Evolutionary conservation across 179 eudicot species (phyloP).

Genomic region (Sideroxylon spinosum): DNA sequence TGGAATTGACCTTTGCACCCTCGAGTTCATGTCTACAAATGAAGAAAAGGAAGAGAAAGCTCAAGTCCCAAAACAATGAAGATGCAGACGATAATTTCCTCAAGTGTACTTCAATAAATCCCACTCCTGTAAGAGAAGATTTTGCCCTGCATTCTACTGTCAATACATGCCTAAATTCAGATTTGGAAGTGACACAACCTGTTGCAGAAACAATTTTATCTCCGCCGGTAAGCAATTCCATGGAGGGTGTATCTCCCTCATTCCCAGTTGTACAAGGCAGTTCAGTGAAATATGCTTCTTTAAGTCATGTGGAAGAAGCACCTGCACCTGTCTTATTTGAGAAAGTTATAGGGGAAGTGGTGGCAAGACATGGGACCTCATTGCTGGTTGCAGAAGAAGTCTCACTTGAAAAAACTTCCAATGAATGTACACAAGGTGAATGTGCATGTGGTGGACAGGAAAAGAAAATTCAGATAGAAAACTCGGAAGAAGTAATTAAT

Average conservation of each 20-base stretch:
- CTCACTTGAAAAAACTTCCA: neutral
- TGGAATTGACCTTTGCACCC: slow-evolving; percentile 2
- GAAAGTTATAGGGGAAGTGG: slow-evolving; percentile 15
- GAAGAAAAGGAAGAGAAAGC: neutral
- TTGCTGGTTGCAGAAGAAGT: slow-evolving; percentile 10
- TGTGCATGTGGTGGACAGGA: slow-evolving; percentile 11
- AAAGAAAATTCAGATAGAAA: slow-evolving; percentile 6
- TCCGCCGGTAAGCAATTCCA: neutral
- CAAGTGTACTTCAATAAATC: neutral
- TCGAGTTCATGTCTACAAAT: neutral
- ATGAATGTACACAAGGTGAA: slow-evolving; percentile 2
- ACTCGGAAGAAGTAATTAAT: neutral
- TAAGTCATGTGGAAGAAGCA: slow-evolving; percentile 12
- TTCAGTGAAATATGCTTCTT: slow-evolving; percentile 21
- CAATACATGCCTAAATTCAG: neutral
- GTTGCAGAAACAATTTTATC: neutral
- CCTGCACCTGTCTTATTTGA: slow-evolving; percentile 1
- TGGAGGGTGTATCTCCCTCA: neutral
- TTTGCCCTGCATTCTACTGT: neutral
- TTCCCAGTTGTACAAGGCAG: slow-evolving; percentile 10
- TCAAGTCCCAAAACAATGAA: neutral
- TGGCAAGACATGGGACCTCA: neutral
- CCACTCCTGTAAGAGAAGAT: neutral
- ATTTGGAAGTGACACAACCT: neutral
- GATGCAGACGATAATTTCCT: neutral